phyloP scores from a whole-genome alignment of 192 early-diverging fungal species.

The Paraglomus brasilianum region DNA sequence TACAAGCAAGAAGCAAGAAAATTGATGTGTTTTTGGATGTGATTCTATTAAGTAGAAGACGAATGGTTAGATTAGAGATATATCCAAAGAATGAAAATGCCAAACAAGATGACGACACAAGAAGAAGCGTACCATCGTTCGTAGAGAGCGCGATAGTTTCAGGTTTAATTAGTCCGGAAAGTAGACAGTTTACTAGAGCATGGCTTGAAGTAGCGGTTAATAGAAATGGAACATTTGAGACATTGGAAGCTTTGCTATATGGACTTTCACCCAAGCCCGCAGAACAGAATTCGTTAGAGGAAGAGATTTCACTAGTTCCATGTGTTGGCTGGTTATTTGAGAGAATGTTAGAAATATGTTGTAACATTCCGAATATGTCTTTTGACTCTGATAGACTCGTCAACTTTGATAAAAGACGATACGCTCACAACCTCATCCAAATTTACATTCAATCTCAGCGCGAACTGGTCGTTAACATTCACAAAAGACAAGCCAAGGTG shows the following conservation, averaged over 20 bases:
- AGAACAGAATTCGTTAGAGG: background rate
- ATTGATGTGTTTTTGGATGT: slow-evolving; percentile 64
- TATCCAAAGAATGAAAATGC: slow-evolving; percentile 19
- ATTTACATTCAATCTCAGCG: slow-evolving; percentile 38
- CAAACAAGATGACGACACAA: slow-evolving; percentile 9
- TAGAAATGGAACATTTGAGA: slow-evolving; percentile 55
- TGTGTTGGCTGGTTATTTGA: slow-evolving; percentile 74
- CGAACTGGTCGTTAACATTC: slow-evolving; percentile 20
- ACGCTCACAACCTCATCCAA: slow-evolving; percentile 55
- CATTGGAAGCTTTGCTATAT: slow-evolving; percentile 44
- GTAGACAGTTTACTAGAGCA: slow-evolving; percentile 58
- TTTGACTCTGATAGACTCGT: slow-evolving; percentile 56
- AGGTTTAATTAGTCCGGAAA: slow-evolving; percentile 70
- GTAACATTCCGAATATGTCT: slow-evolving; percentile 58
- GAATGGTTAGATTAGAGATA: slow-evolving; percentile 34
- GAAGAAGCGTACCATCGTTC: slow-evolving; percentile 59
- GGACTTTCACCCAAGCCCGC: background rate
- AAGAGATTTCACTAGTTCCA: slow-evolving; percentile 48
- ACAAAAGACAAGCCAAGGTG: background rate
- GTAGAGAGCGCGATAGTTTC: slow-evolving; percentile 68
- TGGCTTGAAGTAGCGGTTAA: slow-evolving; percentile 62
- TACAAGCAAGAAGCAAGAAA: slow-evolving; percentile 51
- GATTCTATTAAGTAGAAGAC: slow-evolving; percentile 51
- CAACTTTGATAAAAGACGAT: slow-evolving; percentile 68
- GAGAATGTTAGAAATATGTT: slow-evolving; percentile 68